Percentiles rank a stretch among this genome's conserved stretches.
Evolutionary conservation across 768 basidiomycete genomes (phyloP).

Genomic region (Mycena crocata): DNA sequence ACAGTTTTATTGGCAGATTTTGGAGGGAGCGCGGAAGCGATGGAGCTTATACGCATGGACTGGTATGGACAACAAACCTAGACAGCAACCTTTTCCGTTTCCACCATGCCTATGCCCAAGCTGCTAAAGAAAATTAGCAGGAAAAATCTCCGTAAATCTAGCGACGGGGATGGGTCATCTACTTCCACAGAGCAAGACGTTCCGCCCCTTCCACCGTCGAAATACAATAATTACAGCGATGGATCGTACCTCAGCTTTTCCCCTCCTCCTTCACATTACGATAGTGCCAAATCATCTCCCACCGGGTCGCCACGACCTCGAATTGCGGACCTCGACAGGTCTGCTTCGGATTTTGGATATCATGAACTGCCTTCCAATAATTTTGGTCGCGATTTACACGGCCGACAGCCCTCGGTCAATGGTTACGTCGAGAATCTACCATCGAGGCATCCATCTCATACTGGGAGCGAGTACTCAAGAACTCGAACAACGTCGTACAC

Average conservation of each 20-base stretch:
- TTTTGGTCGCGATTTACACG: neutral
- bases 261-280: constrained; percentile 9
- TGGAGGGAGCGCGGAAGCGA: constrained; percentile 5
- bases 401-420: constrained; percentile 8
- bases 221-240: constrained; percentile 20
- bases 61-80: neutral
- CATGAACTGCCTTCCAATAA: constrained; percentile 12
- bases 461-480: constrained; percentile 20
- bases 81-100: neutral
- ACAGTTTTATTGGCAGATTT: constrained; percentile 25
- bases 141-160: constrained; percentile 24
- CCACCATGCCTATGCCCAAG: constrained; percentile 23
- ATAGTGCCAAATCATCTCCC: constrained; percentile 21
- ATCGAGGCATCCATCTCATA: constrained; percentile 22
- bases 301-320: constrained; percentile 18
- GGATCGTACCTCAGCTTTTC: constrained; percentile 12
- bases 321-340: constrained; percentile 13
- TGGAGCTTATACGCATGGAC: neutral
- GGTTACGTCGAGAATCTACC: constrained; percentile 23
- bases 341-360: constrained; percentile 11
- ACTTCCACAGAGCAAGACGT: constrained; percentile 13
- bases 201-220: constrained; percentile 17
- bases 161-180: constrained; percentile 23
- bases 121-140: constrained; percentile 28
- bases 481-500: constrained; percentile 10